Percentiles rank a stretch among this genome's conserved stretches.
phyloP scores from a whole-genome alignment of 140 eudicot species.

The Ambrosia hybrid region DNA sequence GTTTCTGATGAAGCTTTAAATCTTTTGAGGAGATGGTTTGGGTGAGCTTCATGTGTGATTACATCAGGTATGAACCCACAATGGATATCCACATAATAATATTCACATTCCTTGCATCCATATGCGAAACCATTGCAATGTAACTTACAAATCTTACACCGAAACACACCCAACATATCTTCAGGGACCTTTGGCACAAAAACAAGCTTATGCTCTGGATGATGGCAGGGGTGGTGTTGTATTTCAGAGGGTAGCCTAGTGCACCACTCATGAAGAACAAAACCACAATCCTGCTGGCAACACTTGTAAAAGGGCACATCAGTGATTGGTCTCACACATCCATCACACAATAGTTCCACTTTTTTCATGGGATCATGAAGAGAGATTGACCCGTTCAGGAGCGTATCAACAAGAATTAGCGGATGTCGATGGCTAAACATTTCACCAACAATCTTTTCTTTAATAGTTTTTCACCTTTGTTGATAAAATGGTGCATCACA shows the following conservation, averaged over 20 bases:
- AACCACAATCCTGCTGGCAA: neutral
- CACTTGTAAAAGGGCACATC: neutral
- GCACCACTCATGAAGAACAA: constrained; percentile 1
- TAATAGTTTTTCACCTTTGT: too few species aligned
- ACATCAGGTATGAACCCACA: neutral
- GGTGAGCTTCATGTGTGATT: too few species aligned
- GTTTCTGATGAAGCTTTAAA: neutral
- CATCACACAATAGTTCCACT: neutral
- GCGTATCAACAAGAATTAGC: too few species aligned
- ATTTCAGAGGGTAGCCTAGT: neutral
- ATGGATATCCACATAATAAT: neutral
- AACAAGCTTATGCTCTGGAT: neutral
- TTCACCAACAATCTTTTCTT: too few species aligned
- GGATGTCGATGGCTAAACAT: too few species aligned
- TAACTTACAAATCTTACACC: too few species aligned
- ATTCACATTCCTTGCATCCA: neutral
- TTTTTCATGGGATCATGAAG: neutral
- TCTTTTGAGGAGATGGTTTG: neutral
- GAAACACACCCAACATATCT: neutral
- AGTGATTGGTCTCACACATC: neutral
- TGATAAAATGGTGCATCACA: too few species aligned
- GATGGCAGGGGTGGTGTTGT: neutral
- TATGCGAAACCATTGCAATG: too few species aligned
- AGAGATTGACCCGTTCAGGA: too few species aligned
- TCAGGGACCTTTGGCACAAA: neutral